Conservation (phyloP, 2,329 filamentous ascomycete species). For the Exutisphaerella laricina region DNA sequence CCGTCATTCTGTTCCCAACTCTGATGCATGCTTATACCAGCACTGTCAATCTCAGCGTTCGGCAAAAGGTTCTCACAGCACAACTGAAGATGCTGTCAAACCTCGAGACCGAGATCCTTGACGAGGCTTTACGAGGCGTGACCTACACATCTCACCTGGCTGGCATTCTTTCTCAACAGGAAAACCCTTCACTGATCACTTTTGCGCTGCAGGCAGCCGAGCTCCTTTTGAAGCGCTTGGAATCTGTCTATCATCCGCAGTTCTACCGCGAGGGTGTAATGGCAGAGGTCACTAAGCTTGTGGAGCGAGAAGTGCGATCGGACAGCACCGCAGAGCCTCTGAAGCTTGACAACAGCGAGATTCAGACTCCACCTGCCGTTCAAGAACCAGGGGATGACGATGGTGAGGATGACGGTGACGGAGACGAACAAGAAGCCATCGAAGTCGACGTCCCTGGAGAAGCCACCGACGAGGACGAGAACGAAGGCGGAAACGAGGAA, state of each 20-base stretch:
- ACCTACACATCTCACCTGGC: constrained; percentile 95
- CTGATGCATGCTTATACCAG: constrained; percentile 96
- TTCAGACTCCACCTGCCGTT: constrained; percentile 22
- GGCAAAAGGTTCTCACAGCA: constrained; percentile 91
- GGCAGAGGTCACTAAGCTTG: constrained; percentile 78
- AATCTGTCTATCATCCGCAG: constrained; percentile 87
- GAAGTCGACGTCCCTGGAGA: constrained; percentile 44
- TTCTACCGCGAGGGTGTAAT: constrained; percentile 97
- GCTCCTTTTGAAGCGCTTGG: constrained; percentile 75
- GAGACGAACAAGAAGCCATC: constrained; percentile 36
- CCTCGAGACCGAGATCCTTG: constrained; percentile 75
- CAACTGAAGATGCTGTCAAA: constrained; percentile 98
- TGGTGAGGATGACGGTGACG: constrained; percentile 50
- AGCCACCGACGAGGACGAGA: constrained; percentile 52
- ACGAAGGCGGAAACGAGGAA: constrained; percentile 41
- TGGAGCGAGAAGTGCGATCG: constrained; percentile 41
- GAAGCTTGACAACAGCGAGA: constrained; percentile 33
- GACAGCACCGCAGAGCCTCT: constrained; percentile 10
- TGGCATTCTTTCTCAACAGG: constrained; percentile 90
- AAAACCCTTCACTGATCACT: constrained; percentile 81
- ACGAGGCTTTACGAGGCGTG: constrained; percentile 78
- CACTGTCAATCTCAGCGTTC: constrained; percentile 89
- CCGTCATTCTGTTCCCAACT: constrained; percentile 87
- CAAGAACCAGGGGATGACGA: constrained; percentile 34
- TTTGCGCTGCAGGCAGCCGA: constrained; percentile 85